Evolutionary conservation across 1,139 yeast genomes (phyloP).

Genomic region (Scheffersomyces insectosa): DNA sequence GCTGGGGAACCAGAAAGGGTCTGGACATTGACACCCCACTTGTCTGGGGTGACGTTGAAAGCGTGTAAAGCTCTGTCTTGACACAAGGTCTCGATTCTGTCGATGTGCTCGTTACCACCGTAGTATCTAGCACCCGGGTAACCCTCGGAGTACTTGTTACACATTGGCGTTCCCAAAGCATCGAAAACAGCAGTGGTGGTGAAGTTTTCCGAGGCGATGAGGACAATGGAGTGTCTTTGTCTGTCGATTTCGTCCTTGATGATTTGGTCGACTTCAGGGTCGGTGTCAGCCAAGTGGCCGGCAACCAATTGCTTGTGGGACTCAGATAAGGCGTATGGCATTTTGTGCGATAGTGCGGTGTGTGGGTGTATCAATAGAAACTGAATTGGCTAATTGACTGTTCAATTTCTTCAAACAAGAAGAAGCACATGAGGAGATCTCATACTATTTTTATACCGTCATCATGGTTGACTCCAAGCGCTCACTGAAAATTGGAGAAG

Average conservation of each 20-base stretch:
- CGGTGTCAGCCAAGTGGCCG: constrained; percentile 70
- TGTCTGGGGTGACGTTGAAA: constrained; percentile 72
- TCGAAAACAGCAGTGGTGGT: constrained; percentile 96
- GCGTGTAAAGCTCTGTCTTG: constrained; percentile 93
- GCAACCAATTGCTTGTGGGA: constrained; percentile 67
- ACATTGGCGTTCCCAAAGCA: constrained; percentile 96
- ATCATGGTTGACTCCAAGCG: too few species aligned
- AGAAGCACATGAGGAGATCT: too few species aligned
- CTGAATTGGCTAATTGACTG: too few species aligned
- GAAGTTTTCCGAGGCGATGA: constrained; percentile 96
- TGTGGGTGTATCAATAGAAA: background rate
- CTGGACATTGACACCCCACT: constrained; percentile 99
- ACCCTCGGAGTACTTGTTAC: constrained; percentile 85
- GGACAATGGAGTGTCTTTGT: constrained; percentile 90
- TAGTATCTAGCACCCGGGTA: constrained; percentile 88
- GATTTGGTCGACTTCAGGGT: constrained; percentile 81
- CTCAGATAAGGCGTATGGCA: constrained; percentile 65
- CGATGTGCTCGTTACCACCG: constrained; percentile 93
- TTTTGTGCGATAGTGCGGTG: constrained; percentile 8
- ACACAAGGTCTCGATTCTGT: constrained; percentile 87
- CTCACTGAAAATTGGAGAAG: too few species aligned
- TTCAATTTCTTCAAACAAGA: too few species aligned
- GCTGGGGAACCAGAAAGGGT: constrained; percentile 97
- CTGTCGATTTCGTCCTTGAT: constrained; percentile 86
- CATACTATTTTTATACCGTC: too few species aligned